phyloP scores from a whole-genome alignment of 768 basidiomycete species.

The Mycena belliarum region DNA sequence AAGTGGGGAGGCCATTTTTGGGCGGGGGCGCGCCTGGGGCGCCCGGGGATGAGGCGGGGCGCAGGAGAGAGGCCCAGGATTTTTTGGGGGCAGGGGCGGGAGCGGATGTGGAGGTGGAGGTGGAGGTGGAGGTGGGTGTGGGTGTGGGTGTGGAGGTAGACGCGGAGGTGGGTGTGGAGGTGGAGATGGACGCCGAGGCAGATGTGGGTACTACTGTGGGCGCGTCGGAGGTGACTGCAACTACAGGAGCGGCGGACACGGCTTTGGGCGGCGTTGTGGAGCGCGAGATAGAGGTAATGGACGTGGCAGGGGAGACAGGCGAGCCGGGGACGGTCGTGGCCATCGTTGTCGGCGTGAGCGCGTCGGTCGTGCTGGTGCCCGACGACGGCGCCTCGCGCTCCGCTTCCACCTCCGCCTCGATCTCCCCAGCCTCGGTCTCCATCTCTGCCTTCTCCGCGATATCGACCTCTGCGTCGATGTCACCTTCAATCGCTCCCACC shows the following conservation, averaged over 20 bases:
- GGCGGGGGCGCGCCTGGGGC: not conserved
- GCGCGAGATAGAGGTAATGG: not conserved
- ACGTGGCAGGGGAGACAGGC: constrained; percentile 51
- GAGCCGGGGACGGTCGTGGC: constrained; percentile 56
- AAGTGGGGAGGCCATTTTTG: constrained; percentile 60
- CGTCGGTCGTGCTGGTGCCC: constrained; percentile 42
- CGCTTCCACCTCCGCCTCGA: not conserved
- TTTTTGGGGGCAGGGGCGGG: constrained; percentile 48
- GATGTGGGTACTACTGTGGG: not conserved
- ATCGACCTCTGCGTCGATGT: not conserved
- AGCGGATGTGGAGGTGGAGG: not conserved
- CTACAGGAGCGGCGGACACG: not conserved
- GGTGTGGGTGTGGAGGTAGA: constrained; percentile 15
- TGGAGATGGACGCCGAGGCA: too few relatives aligned
- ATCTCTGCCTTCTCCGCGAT: not conserved
- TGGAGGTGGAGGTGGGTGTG: constrained; percentile 6
- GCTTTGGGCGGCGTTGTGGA: not conserved
- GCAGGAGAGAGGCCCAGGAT: constrained; percentile 77
- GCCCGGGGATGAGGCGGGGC: constrained; percentile 27
- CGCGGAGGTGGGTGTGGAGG: not conserved
- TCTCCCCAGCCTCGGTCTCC: not conserved
- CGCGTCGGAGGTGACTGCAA: constrained; percentile 1
- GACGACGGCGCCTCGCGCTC: constrained; percentile 5
- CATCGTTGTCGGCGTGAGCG: constrained; percentile 39
- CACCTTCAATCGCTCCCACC: not conserved